Base-by-base conservation (phyloP, 495 filamentous ascomycete genomes). In the Neurospora sp. region DNA sequence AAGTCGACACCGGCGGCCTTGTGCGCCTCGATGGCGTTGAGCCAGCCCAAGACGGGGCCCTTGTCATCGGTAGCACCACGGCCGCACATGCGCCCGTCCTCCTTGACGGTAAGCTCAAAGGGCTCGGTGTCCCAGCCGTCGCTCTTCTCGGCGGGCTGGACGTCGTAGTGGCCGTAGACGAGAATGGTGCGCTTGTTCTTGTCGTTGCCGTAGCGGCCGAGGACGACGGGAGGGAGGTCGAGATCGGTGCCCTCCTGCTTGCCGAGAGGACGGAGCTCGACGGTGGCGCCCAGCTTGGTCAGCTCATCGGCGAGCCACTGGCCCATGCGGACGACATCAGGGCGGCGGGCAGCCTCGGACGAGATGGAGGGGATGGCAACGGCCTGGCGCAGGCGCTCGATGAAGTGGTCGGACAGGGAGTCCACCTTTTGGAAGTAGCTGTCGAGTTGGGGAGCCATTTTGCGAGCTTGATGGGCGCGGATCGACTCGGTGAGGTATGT, bases 141-240 rank as follows among this genome's bases (percentile, higher is more conserved):
- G 76, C 92, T 92, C 85, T 90, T 93, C 79, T 92, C 85, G 46
- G 96, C 96, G 4, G 96, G 96, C 82, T 99, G 96, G 18, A 99
- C 96, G 83, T 99, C 96, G 83, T 99, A 99, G 84, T 99, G 96
- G 39, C 96, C 96, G 76, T 99, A 99, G 35, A 99, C 92, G 65
- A 98, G 86, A 76, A 99, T 94, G 10, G 93, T 98, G 42, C 92
- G 89, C 88, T 98, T 98, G 77, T 88, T 92, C 81, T 91, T 89
- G 80, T 97, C 94, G 80, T 88, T 91, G 72, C 96, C 94, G 80
- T 98, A 97, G 27, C 96, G 90, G 61, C 91, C 94, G 74, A 98
- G 87, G 42, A 99, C 88, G 39, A 97, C 93, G 39, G 96, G 96
- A 12, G 96, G 96, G 12, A 99, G 89, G 37, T 97, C 89, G 75